Evolutionary conservation across 352 stramenopile genomes (phyloP).

Genomic region (Globisporangium mamillatum): DNA sequence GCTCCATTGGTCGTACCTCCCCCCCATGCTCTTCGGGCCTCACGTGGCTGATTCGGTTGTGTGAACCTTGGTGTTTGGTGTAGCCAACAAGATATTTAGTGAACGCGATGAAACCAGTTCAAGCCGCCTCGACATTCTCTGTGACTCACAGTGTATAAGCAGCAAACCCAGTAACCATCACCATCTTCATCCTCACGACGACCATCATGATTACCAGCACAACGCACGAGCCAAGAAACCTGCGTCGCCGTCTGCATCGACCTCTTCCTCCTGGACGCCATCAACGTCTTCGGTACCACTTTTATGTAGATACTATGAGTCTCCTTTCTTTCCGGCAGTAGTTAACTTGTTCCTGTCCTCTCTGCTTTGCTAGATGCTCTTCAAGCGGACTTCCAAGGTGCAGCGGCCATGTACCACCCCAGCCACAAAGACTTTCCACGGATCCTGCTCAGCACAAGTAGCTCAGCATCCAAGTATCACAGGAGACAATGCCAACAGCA

Average conservation of each 20-base stretch:
- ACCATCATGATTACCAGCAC: neutral
- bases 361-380: conserved; percentile 3
- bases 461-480: neutral
- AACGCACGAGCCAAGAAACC: neutral
- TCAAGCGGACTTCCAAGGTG: conserved; percentile 15
- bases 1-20: neutral
- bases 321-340: too few relatives aligned
- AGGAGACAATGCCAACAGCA: neutral
- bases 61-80: neutral
- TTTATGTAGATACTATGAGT: too few relatives aligned
- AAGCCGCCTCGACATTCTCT: neutral
- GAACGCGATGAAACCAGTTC: neutral
- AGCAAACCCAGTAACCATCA: neutral
- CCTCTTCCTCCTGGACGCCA: conserved; percentile 10
- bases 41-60: neutral
- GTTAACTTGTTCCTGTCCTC: too few relatives aligned
- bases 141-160: neutral
- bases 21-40: too few relatives aligned
- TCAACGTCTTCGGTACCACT: conserved; percentile 4
- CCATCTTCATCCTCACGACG: neutral
- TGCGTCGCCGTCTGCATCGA: neutral
- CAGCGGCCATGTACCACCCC: conserved; percentile 15
- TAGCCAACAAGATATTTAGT: neutral
- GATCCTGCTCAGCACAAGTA: neutral
- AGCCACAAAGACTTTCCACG: conserved; percentile 4